Conservation (phyloP, 116 monocot genomes). For the Dioscorea cayenensis region DNA sequence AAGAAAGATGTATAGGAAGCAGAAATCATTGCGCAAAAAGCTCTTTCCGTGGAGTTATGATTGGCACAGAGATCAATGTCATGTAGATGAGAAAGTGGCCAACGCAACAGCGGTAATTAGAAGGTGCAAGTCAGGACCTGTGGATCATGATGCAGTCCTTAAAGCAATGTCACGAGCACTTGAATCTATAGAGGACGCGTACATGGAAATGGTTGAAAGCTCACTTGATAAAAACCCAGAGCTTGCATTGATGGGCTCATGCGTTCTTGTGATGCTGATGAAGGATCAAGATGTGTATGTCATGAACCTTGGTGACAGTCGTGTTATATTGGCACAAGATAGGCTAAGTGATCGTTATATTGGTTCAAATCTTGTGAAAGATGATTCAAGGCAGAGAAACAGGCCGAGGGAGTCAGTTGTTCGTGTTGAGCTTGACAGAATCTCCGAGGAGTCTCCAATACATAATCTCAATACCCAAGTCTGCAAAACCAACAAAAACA, state of each 20-base stretch:
- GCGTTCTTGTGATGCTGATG: conserved; percentile 99
- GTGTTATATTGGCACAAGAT: conserved; percentile 87
- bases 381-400: conserved; percentile 46
- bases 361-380: conserved; percentile 22
- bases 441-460: conserved; percentile 95
- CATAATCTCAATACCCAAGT: conserved; percentile 50
- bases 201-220: conserved; percentile 85
- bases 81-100: conserved; percentile 27
- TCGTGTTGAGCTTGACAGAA: conserved; percentile 85
- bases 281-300: conserved; percentile 97
- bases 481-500: conserved; percentile 52
- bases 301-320: conserved; percentile 98
- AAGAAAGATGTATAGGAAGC: conserved; percentile 66
- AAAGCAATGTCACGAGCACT: conserved; percentile 76
- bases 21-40: conserved; percentile 74
- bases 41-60: conserved; percentile 96
- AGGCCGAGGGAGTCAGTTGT: conserved; percentile 69
- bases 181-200: conserved; percentile 75
- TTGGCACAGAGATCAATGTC: conserved; percentile 80
- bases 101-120: conserved; percentile 35
- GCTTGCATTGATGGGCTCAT: conserved; percentile 97
- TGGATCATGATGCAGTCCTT: conserved; percentile 82
- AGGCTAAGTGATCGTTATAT: conserved; percentile 33
- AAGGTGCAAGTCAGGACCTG: conserved; percentile 77
- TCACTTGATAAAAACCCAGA: conserved; percentile 80